Conservation (phyloP, 2,329 filamentous ascomycete species). For the Ophiostoma ulmi region DNA sequence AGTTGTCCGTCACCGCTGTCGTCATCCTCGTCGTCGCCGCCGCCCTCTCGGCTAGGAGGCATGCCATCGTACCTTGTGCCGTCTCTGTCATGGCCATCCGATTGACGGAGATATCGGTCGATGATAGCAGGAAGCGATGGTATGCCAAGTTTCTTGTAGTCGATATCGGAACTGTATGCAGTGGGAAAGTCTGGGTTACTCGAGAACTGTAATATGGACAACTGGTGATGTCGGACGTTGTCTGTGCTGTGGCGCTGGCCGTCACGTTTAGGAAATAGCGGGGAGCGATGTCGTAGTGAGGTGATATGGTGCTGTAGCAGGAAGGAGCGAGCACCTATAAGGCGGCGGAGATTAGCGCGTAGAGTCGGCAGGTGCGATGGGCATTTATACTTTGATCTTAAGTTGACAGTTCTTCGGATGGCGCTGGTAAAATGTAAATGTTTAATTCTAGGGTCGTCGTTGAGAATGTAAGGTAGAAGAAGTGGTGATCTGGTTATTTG, state of each 20-base stretch:
- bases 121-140: background rate
- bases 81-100: constrained; percentile 33
- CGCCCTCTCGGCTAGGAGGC: background rate
- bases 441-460: background rate
- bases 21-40: background rate
- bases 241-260: constrained; percentile 3
- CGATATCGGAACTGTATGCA: background rate
- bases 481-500: background rate
- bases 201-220: background rate
- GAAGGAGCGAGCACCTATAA: background rate
- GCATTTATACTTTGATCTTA: background rate
- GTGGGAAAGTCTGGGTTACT: background rate
- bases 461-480: background rate
- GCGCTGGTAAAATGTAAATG: background rate
- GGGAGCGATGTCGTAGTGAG: constrained; percentile 7
- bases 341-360: background rate
- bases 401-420: background rate
- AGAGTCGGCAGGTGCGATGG: background rate
- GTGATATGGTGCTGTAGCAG: background rate
- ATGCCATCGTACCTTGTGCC: constrained; percentile 29
- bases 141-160: background rate
- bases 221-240: constrained; percentile 5
- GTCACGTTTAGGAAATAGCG: constrained; percentile 11
- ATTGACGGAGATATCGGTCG: background rate
- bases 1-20: background rate